Evolutionary conservation across 2,329 filamentous ascomycete genomes (phyloP).

Genomic region (Trichoderma breve): DNA sequence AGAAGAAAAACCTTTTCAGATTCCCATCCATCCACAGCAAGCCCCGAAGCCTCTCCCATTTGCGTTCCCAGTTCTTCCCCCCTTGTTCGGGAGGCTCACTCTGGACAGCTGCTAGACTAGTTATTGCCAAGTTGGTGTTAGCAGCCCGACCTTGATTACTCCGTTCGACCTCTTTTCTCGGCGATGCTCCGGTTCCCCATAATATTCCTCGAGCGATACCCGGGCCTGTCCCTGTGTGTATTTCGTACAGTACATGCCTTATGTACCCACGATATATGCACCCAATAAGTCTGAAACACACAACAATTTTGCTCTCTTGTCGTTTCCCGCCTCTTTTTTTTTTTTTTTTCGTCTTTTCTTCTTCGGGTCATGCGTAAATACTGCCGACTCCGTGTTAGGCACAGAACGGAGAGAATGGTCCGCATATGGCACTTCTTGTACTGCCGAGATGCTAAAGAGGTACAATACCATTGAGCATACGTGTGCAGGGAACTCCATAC

Average conservation of each 20-base stretch:
- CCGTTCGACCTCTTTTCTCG: neutral
- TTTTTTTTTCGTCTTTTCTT: neutral
- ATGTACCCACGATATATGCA: neutral
- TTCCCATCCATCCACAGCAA: neutral
- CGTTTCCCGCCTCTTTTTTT: neutral
- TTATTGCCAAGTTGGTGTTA: neutral
- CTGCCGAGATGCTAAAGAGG: too few relatives aligned
- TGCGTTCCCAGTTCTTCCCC: too few relatives aligned
- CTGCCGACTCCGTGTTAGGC: neutral
- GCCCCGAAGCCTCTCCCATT: neutral
- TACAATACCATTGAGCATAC: neutral
- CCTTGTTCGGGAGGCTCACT: neutral
- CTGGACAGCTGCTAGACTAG: neutral
- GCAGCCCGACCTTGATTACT: neutral
- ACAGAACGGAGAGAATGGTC: neutral
- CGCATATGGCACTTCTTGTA: neutral
- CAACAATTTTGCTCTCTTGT: neutral
- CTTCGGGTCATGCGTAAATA: neutral
- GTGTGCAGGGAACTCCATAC: neutral
- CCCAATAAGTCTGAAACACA: neutral
- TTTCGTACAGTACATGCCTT: too few relatives aligned
- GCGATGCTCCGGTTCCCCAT: neutral
- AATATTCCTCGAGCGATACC: neutral
- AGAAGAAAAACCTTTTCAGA: neutral
- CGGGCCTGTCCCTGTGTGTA: neutral